A percentile compares a stretch with the other conserved stretches of the same genome.
Conservation (phyloP, 768 basidiomycete species). For the Boletales sp. region DNA sequence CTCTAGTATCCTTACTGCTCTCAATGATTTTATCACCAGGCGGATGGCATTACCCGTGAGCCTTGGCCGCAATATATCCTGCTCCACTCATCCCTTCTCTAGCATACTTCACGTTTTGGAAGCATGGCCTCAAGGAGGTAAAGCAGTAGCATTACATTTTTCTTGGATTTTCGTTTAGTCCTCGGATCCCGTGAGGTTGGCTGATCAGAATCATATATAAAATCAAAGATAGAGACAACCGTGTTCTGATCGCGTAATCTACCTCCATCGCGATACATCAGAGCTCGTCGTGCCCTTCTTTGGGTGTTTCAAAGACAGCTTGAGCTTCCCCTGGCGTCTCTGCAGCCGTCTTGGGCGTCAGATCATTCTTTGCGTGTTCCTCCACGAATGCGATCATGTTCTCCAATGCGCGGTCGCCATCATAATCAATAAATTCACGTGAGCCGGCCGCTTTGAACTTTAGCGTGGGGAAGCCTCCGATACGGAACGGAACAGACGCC, state of each 20-base stretch:
- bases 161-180: neutral
- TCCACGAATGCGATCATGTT: conserved; percentile 81
- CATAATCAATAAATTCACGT: conserved; percentile 85
- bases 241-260: conserved; percentile 16
- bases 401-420: conserved; percentile 88
- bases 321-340: conserved; percentile 23
- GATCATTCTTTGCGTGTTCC: conserved; percentile 72
- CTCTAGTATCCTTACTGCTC: neutral
- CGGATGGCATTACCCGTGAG: conserved; percentile 81
- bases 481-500: conserved; percentile 78
- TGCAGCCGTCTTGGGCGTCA: conserved; percentile 37
- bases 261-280: conserved; percentile 13
- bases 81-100: conserved; percentile 8
- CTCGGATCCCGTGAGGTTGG: conserved; percentile 1
- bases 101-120: conserved; percentile 97
- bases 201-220: conserved; percentile 14
- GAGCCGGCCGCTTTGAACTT: conserved; percentile 94
- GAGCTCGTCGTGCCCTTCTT: conserved; percentile 27
- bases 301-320: conserved; percentile 23
- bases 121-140: conserved; percentile 81
- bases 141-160: conserved; percentile 50
- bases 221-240: conserved; percentile 20
- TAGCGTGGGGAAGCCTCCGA: conserved; percentile 89
- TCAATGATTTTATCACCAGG: conserved; percentile 35
- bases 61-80: conserved; percentile 3